Evolutionary conservation across 2,329 filamentous ascomycete species (phyloP).

Genomic region (Diplodia scrobiculata): DNA sequence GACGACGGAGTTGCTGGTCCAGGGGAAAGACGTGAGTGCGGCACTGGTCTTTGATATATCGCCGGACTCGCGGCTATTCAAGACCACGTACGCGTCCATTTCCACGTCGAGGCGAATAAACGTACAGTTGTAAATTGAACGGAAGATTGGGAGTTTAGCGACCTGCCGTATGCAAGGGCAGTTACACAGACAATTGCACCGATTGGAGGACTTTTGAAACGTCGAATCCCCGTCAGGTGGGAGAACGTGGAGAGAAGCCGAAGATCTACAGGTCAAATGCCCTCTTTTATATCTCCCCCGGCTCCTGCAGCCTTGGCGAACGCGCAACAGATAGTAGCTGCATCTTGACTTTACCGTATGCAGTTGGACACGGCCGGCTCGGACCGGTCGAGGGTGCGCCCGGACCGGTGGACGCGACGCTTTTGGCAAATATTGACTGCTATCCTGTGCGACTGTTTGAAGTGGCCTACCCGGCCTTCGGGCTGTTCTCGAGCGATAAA

Average conservation of each 20-base stretch:
- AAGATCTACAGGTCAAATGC: not conserved
- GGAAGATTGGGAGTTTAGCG: not conserved
- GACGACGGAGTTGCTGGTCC: not conserved
- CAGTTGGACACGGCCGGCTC: not conserved
- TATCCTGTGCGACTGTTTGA: not conserved
- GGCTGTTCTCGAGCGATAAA: conserved; percentile 5
- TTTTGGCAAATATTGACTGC: not conserved
- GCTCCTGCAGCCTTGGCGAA: not conserved
- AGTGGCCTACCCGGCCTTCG: not conserved
- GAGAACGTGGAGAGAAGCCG: not conserved
- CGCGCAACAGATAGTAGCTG: not conserved
- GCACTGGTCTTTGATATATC: not conserved
- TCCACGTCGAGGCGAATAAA: not conserved
- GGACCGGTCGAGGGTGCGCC: not conserved
- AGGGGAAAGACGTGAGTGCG: not conserved
- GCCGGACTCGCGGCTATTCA: not conserved
- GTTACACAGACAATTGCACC: not conserved
- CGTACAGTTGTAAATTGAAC: conserved; percentile 2
- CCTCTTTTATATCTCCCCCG: not conserved
- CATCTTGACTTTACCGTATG: not conserved
- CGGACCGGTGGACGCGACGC: conserved; percentile 5
- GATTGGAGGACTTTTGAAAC: conserved; percentile 24
- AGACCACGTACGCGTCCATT: conserved; percentile 6
- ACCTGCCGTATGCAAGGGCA: not conserved
- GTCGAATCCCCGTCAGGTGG: not conserved